These are phyloP conservation scores for Albizia julibrissin DNA, from an alignment of 306 rosid genomes.

Conservation along the genomic window DNA sequence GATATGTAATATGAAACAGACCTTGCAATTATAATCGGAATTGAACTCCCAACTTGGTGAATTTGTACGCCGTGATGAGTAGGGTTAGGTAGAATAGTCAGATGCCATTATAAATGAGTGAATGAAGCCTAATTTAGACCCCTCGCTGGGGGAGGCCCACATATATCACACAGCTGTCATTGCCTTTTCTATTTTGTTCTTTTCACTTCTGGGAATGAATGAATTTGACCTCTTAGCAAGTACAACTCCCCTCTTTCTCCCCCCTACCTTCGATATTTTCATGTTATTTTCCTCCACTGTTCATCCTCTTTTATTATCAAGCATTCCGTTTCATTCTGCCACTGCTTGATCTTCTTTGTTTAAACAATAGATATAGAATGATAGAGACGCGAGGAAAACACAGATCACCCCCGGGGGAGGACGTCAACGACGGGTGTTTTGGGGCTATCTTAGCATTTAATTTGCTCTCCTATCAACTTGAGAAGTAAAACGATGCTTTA, in stretches of 20 bases:
- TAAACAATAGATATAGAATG: too few relatives aligned
- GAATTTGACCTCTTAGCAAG: background rate
- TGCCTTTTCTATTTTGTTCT: background rate
- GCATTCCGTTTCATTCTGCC: background rate
- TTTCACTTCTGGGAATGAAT: background rate
- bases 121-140: constrained; percentile 25
- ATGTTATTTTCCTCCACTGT: background rate
- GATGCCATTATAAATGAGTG: constrained; percentile 36
- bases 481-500: too few relatives aligned
- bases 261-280: background rate
- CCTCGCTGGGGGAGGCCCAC: constrained; percentile 35
- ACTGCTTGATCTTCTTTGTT: background rate
- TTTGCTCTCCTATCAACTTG: too few relatives aligned
- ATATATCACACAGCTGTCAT: background rate
- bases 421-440: too few relatives aligned
- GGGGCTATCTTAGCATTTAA: too few relatives aligned
- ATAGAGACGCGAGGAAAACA: too few relatives aligned
- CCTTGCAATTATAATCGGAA: constrained; percentile 36
- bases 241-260: background rate
- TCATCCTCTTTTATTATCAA: background rate
- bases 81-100: constrained; percentile 48
- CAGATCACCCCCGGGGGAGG: too few relatives aligned
- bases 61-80: constrained; percentile 33
- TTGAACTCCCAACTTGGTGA: constrained; percentile 35
- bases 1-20: constrained; percentile 2